phyloP scores from a whole-genome alignment of 495 filamentous ascomycete genomes.

The Pseudoneurospora amorphoporcata region DNA sequence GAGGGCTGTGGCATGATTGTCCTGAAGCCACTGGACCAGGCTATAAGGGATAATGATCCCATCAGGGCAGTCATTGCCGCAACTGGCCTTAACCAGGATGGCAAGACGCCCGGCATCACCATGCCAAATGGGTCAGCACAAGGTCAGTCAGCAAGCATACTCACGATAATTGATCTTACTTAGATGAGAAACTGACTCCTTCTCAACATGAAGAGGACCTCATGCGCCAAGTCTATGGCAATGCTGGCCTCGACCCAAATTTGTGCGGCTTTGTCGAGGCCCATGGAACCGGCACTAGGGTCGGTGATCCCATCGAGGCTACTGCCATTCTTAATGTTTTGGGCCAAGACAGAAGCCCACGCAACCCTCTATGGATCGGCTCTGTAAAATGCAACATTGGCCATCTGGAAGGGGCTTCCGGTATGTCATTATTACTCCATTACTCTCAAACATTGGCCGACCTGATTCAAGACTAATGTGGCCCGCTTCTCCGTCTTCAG shows the following conservation, averaged over 20 bases:
- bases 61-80: conserved; percentile 53
- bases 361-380: conserved; percentile 37
- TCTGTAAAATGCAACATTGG: conserved; percentile 50
- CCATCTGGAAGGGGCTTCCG: conserved; percentile 43
- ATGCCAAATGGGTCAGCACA: conserved; percentile 49
- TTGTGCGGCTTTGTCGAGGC: conserved; percentile 36
- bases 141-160: conserved; percentile 19
- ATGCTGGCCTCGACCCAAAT: conserved; percentile 29
- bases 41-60: conserved; percentile 43
- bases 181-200: conserved; percentile 7
- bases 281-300: conserved; percentile 48
- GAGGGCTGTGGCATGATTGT: conserved; percentile 51
- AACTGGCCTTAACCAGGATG: conserved; percentile 51
- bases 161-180: background rate
- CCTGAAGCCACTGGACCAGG: conserved; percentile 52
- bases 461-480: background rate
- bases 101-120: conserved; percentile 48
- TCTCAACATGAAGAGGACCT: conserved; percentile 23
- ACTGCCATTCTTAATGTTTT: conserved; percentile 29
- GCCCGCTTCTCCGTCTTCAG: conserved; percentile 9
- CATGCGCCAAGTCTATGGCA: conserved; percentile 34
- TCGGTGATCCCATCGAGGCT: conserved; percentile 39
- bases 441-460: background rate
- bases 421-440: conserved; percentile 3
- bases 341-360: conserved; percentile 17